A percentile compares a stretch with the other conserved stretches of the same genome.
Evolutionary conservation across 2,329 filamentous ascomycete genomes (phyloP).

Genomic region (Fusarium domesticum): DNA sequence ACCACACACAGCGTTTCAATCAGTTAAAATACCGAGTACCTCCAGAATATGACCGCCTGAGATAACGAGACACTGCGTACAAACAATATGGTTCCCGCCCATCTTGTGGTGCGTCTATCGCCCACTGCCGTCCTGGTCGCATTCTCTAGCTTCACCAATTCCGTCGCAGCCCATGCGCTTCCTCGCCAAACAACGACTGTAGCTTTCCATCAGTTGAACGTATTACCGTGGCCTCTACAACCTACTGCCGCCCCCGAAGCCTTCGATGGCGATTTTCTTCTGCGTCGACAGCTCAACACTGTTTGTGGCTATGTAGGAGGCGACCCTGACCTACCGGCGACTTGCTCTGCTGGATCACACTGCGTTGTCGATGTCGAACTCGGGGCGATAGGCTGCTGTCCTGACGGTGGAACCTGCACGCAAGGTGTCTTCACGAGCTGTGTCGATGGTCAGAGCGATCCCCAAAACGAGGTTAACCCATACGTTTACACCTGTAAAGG

Average conservation of each 20-base stretch:
- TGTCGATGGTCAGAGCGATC: conserved; percentile 49
- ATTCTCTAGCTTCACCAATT: conserved; percentile 33
- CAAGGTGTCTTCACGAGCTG: conserved; percentile 57
- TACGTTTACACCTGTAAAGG: conserved; percentile 56
- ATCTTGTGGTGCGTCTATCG: conserved; percentile 37
- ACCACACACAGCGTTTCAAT: background rate
- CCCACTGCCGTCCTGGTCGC: conserved; percentile 35
- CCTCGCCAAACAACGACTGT: conserved; percentile 42
- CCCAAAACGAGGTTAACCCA: conserved; percentile 51
- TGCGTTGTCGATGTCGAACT: conserved; percentile 52
- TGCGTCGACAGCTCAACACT: conserved; percentile 48
- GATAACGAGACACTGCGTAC: conserved; percentile 13
- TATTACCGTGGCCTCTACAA: conserved; percentile 39
- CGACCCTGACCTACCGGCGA: conserved; percentile 50
- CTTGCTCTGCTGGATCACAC: conserved; percentile 56
- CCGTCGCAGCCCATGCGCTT: conserved; percentile 38
- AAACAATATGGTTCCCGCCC: conserved; percentile 27
- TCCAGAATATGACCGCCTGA: conserved; percentile 23
- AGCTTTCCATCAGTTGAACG: conserved; percentile 37
- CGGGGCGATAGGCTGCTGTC: conserved; percentile 55
- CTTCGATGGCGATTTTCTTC: conserved; percentile 30
- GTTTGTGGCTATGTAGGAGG: conserved; percentile 58
- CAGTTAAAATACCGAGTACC: conserved; percentile 2
- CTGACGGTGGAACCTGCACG: conserved; percentile 49
- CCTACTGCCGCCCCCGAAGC: conserved; percentile 39